Evolutionary conservation across 2,329 filamentous ascomycete species (phyloP).

Genomic region (Trichophyton schoenleinii): DNA sequence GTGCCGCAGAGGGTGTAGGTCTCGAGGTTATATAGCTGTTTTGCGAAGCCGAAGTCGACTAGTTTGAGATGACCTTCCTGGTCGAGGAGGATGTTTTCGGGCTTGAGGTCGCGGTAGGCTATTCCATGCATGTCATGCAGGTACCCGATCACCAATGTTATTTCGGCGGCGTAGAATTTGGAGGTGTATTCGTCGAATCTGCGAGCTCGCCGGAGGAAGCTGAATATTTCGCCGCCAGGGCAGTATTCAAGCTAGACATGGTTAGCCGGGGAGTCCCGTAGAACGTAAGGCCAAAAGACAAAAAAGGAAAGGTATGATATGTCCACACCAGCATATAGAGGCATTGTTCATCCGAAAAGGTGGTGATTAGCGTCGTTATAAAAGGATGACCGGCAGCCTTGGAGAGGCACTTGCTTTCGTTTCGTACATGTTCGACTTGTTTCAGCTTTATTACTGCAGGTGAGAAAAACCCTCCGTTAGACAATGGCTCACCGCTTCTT

Average conservation of each 20-base stretch:
- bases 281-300: neutral
- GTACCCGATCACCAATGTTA: conserved; percentile 52
- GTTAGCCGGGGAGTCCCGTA: neutral
- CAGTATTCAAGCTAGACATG: conserved; percentile 48
- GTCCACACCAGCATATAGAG: conserved; percentile 40
- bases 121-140: conserved; percentile 52
- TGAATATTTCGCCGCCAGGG: conserved; percentile 55
- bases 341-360: conserved; percentile 51
- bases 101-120: conserved; percentile 54
- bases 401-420: conserved; percentile 51
- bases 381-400: conserved; percentile 53
- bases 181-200: conserved; percentile 52
- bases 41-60: conserved; percentile 57
- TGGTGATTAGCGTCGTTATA: conserved; percentile 52
- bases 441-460: conserved; percentile 45
- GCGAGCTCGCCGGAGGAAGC: conserved; percentile 48
- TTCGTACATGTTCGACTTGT: conserved; percentile 56
- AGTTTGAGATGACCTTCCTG: conserved; percentile 53
- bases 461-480: conserved; percentile 10
- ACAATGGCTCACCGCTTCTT: neutral
- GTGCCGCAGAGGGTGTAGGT: conserved; percentile 57
- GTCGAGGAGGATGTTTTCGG: conserved; percentile 55
- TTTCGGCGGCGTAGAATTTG: conserved; percentile 55
- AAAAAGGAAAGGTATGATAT: neutral
- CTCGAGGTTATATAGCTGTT: conserved; percentile 45